Conservation (phyloP, 2,329 filamentous ascomycete species). For the Tolypocladium amazonense region DNA sequence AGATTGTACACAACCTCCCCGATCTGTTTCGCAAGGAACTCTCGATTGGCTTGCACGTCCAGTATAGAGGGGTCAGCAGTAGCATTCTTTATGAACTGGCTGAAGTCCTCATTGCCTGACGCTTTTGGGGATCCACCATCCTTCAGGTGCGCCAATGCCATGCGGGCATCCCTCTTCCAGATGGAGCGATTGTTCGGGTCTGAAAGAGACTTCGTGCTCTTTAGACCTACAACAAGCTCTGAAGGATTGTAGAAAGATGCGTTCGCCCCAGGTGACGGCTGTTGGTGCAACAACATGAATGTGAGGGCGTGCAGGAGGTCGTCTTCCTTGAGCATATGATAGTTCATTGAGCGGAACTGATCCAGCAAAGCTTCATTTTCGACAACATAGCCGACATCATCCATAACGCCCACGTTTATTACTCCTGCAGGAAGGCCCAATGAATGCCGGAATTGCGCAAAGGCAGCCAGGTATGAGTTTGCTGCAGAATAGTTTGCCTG, state of each 20-base stretch:
- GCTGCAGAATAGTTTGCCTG: slow-evolving; percentile 25
- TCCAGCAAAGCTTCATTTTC: slow-evolving; percentile 3
- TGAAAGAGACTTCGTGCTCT: slow-evolving; percentile 3
- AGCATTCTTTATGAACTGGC: slow-evolving; percentile 4
- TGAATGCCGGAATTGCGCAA: slow-evolving; percentile 10
- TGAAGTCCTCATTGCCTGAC: slow-evolving; percentile 3
- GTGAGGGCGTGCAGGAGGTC: slow-evolving; percentile 4
- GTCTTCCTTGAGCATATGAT: slow-evolving; percentile 4
- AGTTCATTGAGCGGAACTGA: slow-evolving; percentile 3
- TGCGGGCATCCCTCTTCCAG: slow-evolving; percentile 6
- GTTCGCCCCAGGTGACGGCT: neutral
- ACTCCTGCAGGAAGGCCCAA: slow-evolving; percentile 4
- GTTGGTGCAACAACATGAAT: slow-evolving; percentile 2
- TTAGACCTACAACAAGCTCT: slow-evolving; percentile 5
- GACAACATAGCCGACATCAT: neutral
- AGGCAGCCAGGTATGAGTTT: slow-evolving; percentile 11
- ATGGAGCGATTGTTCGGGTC: slow-evolving; percentile 4
- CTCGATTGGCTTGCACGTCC: neutral
- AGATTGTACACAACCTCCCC: slow-evolving; percentile 5
- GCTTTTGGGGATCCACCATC: neutral
- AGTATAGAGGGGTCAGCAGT: slow-evolving; percentile 2
- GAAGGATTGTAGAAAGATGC: neutral
- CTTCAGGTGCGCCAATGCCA: neutral
- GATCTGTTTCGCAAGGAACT: slow-evolving; percentile 3
- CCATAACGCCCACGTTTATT: slow-evolving; percentile 1